These are phyloP conservation scores for Dactylella cylindrospora DNA, from an alignment of 2,329 filamentous ascomycete species.

Conservation along the genomic window DNA sequence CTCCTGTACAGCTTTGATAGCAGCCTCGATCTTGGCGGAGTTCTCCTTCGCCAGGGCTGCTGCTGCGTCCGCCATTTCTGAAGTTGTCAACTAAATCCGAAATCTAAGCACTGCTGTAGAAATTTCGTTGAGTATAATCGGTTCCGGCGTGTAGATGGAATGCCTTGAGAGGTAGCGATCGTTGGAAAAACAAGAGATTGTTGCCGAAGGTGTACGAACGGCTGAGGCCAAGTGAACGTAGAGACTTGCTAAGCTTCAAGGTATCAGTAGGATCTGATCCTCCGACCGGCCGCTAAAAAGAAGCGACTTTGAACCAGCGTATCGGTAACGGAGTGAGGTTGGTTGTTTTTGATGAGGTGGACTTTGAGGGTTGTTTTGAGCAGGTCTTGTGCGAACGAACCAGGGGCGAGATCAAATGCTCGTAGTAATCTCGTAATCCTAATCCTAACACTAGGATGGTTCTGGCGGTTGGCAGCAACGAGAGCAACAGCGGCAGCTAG, in stretches of 20 bases:
- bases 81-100: conserved; percentile 28
- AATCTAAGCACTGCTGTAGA: background rate
- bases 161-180: conserved; percentile 1
- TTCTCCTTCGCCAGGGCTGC: conserved; percentile 47
- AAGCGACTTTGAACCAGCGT: background rate
- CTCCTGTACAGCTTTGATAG: conserved; percentile 84
- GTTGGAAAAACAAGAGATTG: background rate
- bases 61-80: conserved; percentile 47
- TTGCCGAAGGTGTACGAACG: no score
- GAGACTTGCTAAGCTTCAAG: no score
- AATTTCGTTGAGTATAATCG: conserved; percentile 1
- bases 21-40: conserved; percentile 73
- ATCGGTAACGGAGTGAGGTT: conserved; percentile 1
- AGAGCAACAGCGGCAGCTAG: no score
- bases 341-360: conserved; percentile 3
- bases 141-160: background rate
- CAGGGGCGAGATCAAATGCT: conserved; percentile 24
- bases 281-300: background rate
- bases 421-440: conserved; percentile 27
- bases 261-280: no score
- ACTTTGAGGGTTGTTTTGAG: conserved; percentile 27
- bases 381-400: conserved; percentile 24
- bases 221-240: no score
- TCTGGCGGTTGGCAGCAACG: no score
- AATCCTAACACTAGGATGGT: conserved; percentile 27